Conservation (phyloP, 495 filamentous ascomycete species). For the Tuber umbilicatum region DNA sequence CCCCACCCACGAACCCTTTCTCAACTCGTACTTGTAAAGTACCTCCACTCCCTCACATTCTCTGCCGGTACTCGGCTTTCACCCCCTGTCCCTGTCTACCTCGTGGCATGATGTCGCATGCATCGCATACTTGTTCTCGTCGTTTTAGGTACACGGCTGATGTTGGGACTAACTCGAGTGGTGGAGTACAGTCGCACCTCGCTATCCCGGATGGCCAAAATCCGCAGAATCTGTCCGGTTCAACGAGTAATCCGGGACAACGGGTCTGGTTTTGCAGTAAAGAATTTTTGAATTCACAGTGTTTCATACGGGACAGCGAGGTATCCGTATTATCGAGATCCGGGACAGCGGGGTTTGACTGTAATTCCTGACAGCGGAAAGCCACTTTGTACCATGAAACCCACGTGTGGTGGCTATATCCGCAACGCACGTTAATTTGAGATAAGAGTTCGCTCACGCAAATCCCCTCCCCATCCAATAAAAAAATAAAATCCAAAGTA, state of each 20-base stretch:
- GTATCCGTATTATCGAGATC: too few species aligned
- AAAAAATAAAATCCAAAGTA: neutral
- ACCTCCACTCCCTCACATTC: neutral
- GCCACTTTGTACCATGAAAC: constrained; percentile 3
- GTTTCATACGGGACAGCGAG: too few species aligned
- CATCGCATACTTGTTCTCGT: neutral
- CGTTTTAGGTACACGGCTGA: neutral
- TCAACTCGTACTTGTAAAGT: too few species aligned
- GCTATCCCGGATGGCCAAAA: too few species aligned
- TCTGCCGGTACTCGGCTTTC: neutral
- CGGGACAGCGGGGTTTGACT: too few species aligned
- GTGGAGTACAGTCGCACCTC: neutral
- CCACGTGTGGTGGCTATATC: neutral
- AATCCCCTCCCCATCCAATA: neutral
- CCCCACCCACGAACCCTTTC: neutral
- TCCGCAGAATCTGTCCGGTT: too few species aligned
- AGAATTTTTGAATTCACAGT: too few species aligned
- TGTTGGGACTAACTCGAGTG: neutral
- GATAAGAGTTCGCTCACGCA: neutral
- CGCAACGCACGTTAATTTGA: constrained; percentile 1
- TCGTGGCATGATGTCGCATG: constrained; percentile 2
- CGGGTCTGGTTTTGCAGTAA: too few species aligned
- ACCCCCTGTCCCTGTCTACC: neutral
- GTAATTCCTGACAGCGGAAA: constrained; percentile 2
- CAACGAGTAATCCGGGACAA: too few species aligned